phyloP scores from a whole-genome alignment of 2,329 filamentous ascomycete genomes.

The Colletotrichum magnum region DNA sequence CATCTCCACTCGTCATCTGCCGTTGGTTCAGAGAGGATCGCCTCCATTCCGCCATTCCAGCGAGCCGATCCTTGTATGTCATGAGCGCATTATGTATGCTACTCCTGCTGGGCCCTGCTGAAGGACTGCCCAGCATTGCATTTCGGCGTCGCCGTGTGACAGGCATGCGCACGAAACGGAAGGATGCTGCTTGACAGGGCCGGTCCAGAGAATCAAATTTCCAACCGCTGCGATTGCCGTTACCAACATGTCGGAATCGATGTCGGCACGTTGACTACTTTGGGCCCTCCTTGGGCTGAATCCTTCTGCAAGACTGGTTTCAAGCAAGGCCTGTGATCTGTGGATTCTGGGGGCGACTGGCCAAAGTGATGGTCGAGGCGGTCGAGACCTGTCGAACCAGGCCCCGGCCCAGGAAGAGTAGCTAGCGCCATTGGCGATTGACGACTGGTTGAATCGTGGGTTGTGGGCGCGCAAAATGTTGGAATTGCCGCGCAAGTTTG shows the following conservation, averaged over 20 bases:
- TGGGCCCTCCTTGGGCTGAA: neutral
- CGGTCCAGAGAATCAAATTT: neutral
- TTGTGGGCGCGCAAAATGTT: slow-evolving; percentile 12
- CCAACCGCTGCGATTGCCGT: slow-evolving; percentile 2
- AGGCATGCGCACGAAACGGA: neutral
- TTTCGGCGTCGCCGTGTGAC: slow-evolving; percentile 21
- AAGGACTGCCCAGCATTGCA: slow-evolving; percentile 1
- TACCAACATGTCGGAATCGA: slow-evolving; percentile 19
- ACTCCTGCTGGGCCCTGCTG: slow-evolving; percentile 12
- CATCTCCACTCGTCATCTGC: slow-evolving; percentile 15
- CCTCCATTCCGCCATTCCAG: slow-evolving; percentile 11
- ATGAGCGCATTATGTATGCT: slow-evolving; percentile 6
- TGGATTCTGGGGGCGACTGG: slow-evolving; percentile 2
- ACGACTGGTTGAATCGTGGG: neutral
- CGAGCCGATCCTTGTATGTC: slow-evolving; percentile 2
- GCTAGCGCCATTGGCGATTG: slow-evolving; percentile 5
- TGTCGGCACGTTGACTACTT: slow-evolving; percentile 19
- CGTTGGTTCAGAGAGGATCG: slow-evolving; percentile 10
- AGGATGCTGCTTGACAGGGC: neutral
- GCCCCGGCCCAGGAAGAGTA: too few relatives aligned
- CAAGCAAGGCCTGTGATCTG: slow-evolving; percentile 12
- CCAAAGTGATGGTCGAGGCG: neutral
- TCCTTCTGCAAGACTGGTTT: slow-evolving; percentile 18
- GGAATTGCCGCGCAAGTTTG: slow-evolving; percentile 21
- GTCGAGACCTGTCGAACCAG: too few relatives aligned